Evolutionary conservation across 306 rosid species (phyloP).

Genomic region (Myrica gale): DNA sequence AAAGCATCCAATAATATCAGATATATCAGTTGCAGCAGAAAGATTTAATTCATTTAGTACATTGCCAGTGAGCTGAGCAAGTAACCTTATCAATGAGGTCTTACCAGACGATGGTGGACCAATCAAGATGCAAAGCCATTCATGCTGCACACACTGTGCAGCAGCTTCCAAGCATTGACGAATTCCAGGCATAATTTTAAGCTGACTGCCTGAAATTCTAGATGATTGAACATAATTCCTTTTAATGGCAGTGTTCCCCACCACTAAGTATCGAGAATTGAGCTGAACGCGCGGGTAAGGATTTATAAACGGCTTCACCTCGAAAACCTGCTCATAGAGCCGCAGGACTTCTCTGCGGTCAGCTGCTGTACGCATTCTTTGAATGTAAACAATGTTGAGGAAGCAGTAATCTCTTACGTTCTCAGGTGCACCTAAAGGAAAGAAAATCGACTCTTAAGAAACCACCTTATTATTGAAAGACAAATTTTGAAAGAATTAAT

Average conservation of each 20-base stretch:
- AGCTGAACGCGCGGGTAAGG: constrained; percentile 74
- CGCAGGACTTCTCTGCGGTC: constrained; percentile 75
- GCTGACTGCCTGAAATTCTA: constrained; percentile 38
- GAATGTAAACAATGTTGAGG: constrained; percentile 72
- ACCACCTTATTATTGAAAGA: background rate
- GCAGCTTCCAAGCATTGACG: constrained; percentile 85
- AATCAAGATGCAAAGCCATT: constrained; percentile 89
- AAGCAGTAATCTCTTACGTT: constrained; percentile 52
- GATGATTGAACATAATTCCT: constrained; percentile 49
- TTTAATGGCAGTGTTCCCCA: constrained; percentile 61
- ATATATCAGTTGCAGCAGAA: constrained; percentile 89
- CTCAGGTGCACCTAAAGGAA: constrained; percentile 49
- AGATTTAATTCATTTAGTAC: constrained; percentile 80
- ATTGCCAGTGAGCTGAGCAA: constrained; percentile 83
- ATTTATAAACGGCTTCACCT: constrained; percentile 53
- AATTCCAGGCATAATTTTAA: constrained; percentile 63
- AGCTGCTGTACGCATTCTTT: constrained; percentile 82
- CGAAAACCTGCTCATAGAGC: constrained; percentile 66
- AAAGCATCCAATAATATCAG: constrained; percentile 90
- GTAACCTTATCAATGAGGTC: constrained; percentile 75
- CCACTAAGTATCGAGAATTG: constrained; percentile 43
- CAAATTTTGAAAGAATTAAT: background rate
- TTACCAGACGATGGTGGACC: constrained; percentile 88
- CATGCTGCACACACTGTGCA: constrained; percentile 67
- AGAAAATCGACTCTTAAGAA: constrained; percentile 27